Conservation (phyloP, 2,329 filamentous ascomycete species). For the Pezicula neosporulosa region DNA sequence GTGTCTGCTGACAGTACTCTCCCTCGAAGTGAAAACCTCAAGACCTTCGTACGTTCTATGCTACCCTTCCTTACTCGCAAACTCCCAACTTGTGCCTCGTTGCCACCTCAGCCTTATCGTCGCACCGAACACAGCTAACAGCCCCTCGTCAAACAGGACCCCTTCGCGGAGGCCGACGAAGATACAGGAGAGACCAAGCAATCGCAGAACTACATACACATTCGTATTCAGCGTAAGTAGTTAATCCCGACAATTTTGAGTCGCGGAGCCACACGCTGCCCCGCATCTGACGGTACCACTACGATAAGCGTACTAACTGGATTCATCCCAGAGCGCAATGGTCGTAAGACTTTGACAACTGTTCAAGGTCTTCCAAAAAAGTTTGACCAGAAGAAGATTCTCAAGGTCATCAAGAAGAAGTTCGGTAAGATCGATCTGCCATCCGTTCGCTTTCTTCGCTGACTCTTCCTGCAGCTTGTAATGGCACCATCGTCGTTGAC, state of each 20-base stretch:
- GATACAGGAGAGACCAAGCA: constrained; percentile 94
- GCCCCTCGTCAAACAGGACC: constrained; percentile 59
- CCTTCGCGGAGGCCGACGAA: constrained; percentile 99
- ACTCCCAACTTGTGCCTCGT: background rate
- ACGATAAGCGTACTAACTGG: constrained; percentile 37
- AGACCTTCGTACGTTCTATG: constrained; percentile 62
- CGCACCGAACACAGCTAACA: constrained; percentile 13
- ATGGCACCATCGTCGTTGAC: constrained; percentile 98
- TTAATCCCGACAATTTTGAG: background rate
- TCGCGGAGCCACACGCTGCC: constrained; percentile 4
- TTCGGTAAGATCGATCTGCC: constrained; percentile 62
- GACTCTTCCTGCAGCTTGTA: constrained; percentile 67
- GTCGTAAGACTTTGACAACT: constrained; percentile 99
- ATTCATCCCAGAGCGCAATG: constrained; percentile 83
- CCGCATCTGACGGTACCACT: constrained; percentile 8
- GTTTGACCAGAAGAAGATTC: constrained; percentile 99
- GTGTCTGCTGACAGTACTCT: too few relatives aligned
- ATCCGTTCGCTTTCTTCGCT: constrained; percentile 8
- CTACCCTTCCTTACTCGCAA: background rate
- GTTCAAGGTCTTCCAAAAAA: constrained; percentile 98
- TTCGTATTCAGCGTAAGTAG: constrained; percentile 94
- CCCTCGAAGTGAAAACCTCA: constrained; percentile 84
- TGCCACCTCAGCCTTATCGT: constrained; percentile 9
- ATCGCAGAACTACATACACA: constrained; percentile 98
- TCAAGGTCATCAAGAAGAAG: constrained; percentile 99